These are phyloP conservation scores for Pleoardoris graminearum DNA, from an alignment of 2,329 filamentous ascomycete genomes.

Conservation along the genomic window DNA sequence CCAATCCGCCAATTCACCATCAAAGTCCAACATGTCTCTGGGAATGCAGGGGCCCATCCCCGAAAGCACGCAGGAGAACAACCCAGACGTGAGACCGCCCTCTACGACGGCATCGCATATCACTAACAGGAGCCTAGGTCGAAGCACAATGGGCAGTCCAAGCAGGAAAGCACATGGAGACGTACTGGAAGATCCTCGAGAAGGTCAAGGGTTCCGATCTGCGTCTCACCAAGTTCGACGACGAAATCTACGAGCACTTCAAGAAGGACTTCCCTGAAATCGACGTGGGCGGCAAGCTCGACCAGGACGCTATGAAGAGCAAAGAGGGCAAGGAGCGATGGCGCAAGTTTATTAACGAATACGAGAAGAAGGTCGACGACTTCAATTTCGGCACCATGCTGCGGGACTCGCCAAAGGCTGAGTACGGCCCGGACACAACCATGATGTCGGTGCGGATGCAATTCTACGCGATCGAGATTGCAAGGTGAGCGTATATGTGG, in stretches of 20 bases:
- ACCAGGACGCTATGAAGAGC: slow-evolving; percentile 98
- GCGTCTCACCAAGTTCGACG: slow-evolving; percentile 89
- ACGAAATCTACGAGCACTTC: slow-evolving; percentile 92
- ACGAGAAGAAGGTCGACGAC: slow-evolving; percentile 94
- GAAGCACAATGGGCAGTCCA: slow-evolving; percentile 99
- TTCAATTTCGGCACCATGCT: slow-evolving; percentile 98
- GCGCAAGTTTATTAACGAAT: slow-evolving; percentile 91
- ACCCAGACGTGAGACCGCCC: slow-evolving; percentile 63
- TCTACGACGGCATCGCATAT: slow-evolving; percentile 8
- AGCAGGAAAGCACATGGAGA: slow-evolving; percentile 93
- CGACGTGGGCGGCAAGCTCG: slow-evolving; percentile 75
- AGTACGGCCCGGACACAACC: slow-evolving; percentile 86
- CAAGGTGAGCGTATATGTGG: slow-evolving; percentile 55
- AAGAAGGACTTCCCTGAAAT: slow-evolving; percentile 89
- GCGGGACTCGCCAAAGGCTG: slow-evolving; percentile 72
- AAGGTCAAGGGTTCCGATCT: slow-evolving; percentile 85
- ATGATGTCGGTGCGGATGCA: slow-evolving; percentile 88
- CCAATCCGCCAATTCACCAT: background rate
- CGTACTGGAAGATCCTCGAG: slow-evolving; percentile 95
- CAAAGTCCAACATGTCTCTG: slow-evolving; percentile 41
- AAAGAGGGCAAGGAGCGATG: slow-evolving; percentile 91
- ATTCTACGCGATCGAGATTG: slow-evolving; percentile 79
- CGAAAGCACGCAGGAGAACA: slow-evolving; percentile 64
- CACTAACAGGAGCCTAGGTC: slow-evolving; percentile 63
- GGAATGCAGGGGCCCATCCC: slow-evolving; percentile 34